A percentile compares a stretch with the other conserved stretches of the same genome.
Conservation (phyloP, 768 basidiomycete species). For the Auricularia auricula-judae region DNA sequence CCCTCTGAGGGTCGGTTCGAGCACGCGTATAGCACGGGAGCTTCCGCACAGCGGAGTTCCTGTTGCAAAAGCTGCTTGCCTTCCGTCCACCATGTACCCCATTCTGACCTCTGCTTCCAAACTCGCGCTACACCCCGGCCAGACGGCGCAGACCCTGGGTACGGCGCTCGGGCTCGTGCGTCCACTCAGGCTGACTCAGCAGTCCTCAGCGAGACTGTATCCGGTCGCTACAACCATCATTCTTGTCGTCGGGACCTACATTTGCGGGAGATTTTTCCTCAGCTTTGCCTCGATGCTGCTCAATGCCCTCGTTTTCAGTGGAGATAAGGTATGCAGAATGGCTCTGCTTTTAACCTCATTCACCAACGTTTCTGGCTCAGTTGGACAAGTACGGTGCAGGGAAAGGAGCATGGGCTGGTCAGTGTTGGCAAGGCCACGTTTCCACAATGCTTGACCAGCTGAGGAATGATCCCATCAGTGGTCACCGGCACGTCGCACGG, state of each 20-base stretch:
- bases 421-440: constrained; percentile 3
- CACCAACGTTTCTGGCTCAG: constrained; percentile 24
- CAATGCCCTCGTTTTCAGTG: constrained; percentile 64
- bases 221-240: constrained; percentile 13
- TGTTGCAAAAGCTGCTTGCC: too few species aligned
- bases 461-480: constrained; percentile 27
- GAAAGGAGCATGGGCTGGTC: constrained; percentile 84
- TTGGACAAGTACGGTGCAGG: constrained; percentile 72
- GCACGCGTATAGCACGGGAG: too few species aligned
- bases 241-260: constrained; percentile 43
- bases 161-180: too few species aligned
- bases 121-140: too few species aligned
- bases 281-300: constrained; percentile 54
- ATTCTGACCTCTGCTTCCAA: too few species aligned
- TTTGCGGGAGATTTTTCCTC: constrained; percentile 40
- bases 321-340: constrained; percentile 44
- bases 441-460: too few species aligned
- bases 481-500: constrained; percentile 94
- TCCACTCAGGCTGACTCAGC: too few species aligned
- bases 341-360: not conserved
- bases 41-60: too few species aligned
- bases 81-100: too few species aligned
- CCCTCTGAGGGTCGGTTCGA: too few species aligned
- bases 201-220: not conserved
- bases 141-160: too few species aligned